A percentile compares a stretch with the other conserved stretches of the same genome.
These are phyloP conservation scores for Globisporangium sylvaticum DNA, from an alignment of 352 stramenopile species.

Conservation along the genomic window DNA sequence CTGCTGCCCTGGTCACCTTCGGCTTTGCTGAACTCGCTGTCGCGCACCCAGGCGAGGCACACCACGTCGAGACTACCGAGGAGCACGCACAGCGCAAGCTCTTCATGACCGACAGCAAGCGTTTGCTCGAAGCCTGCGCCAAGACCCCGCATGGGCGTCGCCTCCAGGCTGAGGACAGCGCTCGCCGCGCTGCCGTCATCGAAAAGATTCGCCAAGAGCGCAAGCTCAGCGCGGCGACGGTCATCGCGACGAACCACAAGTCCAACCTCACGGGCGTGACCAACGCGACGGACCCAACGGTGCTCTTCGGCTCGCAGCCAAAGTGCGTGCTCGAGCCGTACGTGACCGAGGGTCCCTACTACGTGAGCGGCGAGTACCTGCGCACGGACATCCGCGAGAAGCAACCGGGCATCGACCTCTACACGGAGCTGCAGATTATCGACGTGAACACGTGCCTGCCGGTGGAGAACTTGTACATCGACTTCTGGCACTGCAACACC, in stretches of 20 bases:
- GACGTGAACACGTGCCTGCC: constrained; percentile 16
- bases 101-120: constrained; percentile 9
- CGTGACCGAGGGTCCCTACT: constrained; percentile 16
- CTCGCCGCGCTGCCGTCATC: background rate
- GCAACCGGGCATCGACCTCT: constrained; percentile 8
- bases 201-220: background rate
- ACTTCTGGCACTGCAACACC: constrained; percentile 20
- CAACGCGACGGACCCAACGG: background rate
- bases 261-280: constrained; percentile 4
- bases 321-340: constrained; percentile 16
- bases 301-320: constrained; percentile 8
- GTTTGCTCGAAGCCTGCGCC: constrained; percentile 14
- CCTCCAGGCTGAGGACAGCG: background rate
- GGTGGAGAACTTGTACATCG: constrained; percentile 12
- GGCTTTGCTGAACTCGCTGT: background rate
- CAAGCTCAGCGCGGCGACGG: background rate
- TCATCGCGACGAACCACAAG: constrained; percentile 11
- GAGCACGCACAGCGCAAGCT: constrained; percentile 3
- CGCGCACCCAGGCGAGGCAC: constrained; percentile 9
- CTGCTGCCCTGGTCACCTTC: background rate
- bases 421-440: constrained; percentile 17
- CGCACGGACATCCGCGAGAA: constrained; percentile 15
- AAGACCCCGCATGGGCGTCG: background rate
- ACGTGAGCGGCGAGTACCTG: constrained; percentile 12
- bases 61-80: background rate